Evolutionary conservation across 2,329 filamentous ascomycete species (phyloP).

Genomic region (Penicillium sp.): DNA sequence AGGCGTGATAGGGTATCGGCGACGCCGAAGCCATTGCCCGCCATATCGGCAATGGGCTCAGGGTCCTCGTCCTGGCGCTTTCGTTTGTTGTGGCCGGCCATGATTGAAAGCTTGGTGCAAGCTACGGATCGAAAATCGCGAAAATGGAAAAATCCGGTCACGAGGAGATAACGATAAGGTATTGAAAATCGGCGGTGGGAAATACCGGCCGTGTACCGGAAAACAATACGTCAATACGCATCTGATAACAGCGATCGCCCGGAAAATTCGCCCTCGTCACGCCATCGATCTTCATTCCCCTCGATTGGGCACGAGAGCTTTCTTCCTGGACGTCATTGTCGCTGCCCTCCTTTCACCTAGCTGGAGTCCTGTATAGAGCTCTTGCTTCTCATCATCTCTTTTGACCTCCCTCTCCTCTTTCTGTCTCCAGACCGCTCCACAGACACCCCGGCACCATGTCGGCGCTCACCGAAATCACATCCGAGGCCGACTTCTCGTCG

Average conservation of each 20-base stretch:
- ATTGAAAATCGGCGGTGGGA: not conserved
- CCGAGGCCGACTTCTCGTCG: conserved; percentile 69
- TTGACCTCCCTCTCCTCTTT: not conserved
- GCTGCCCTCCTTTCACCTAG: not conserved
- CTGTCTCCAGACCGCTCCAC: conserved; percentile 2
- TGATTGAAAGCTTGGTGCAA: not conserved
- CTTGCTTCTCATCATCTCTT: not conserved
- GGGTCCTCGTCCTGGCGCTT: conserved; percentile 33
- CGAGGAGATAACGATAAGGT: conserved; percentile 20
- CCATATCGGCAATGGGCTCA: conserved; percentile 13
- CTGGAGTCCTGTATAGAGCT: not conserved
- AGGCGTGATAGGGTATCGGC: conserved; percentile 34
- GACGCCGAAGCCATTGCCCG: conserved; percentile 27
- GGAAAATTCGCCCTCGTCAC: conserved; percentile 24
- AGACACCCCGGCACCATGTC: conserved; percentile 57
- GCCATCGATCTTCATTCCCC: conserved; percentile 25
- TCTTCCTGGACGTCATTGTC: not conserved
- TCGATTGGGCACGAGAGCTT: not conserved
- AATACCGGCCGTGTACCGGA: not conserved
- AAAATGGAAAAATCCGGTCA: conserved; percentile 11
- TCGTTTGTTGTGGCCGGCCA: conserved; percentile 28
- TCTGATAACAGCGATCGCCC: conserved; percentile 33
- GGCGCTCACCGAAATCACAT: conserved; percentile 72
- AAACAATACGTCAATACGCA: conserved; percentile 6
- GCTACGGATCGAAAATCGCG: not conserved